A percentile compares a stretch with the other conserved stretches of the same genome.
Evolutionary conservation across 768 basidiomycete species (phyloP).

Genomic region (Auricularia auricula-judae): DNA sequence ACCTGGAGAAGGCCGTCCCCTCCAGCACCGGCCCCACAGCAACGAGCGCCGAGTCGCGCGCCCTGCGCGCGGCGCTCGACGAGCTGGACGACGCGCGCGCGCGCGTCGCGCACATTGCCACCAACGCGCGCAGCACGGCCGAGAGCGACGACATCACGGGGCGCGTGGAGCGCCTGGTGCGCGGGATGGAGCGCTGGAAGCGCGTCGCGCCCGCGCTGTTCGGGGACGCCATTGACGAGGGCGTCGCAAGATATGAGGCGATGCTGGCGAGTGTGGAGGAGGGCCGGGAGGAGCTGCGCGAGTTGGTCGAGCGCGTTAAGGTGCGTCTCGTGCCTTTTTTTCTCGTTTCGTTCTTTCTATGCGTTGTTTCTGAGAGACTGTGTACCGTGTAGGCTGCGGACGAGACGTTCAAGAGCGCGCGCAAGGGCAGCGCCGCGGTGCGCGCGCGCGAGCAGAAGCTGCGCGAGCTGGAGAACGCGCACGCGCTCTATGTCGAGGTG

Average conservation of each 20-base stretch:
- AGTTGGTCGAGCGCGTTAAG: conserved; percentile 55
- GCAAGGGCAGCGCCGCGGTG: conserved; percentile 59
- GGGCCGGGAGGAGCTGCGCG: conserved; percentile 40
- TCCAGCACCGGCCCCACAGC: conserved; percentile 39
- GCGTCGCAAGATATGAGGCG: conserved; percentile 71
- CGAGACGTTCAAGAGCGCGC: conserved; percentile 44
- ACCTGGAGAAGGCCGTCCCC: conserved; percentile 57
- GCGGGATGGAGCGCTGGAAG: conserved; percentile 50
- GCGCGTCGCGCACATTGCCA: conserved; percentile 36
- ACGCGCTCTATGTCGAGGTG: conserved; percentile 82
- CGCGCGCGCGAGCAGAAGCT: conserved; percentile 80
- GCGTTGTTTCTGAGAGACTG: not conserved
- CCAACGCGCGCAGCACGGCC: conserved; percentile 47
- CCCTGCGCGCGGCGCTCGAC: conserved; percentile 62
- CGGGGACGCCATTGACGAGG: conserved; percentile 68
- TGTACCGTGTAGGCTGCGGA: not conserved
- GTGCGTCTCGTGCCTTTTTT: conserved; percentile 25
- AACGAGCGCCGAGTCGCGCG: conserved; percentile 42
- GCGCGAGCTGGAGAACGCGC: conserved; percentile 73
- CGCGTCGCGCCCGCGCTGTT: conserved; percentile 82
- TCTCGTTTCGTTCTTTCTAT: not conserved
- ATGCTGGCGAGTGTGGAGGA: conserved; percentile 45
- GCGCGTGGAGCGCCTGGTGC: conserved; percentile 54
- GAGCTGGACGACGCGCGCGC: conserved; percentile 50
- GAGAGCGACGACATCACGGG: conserved; percentile 64